Base-by-base conservation (phyloP, 1,139 yeast genomes). In the Wickerhamomyces sp. region DNA sequence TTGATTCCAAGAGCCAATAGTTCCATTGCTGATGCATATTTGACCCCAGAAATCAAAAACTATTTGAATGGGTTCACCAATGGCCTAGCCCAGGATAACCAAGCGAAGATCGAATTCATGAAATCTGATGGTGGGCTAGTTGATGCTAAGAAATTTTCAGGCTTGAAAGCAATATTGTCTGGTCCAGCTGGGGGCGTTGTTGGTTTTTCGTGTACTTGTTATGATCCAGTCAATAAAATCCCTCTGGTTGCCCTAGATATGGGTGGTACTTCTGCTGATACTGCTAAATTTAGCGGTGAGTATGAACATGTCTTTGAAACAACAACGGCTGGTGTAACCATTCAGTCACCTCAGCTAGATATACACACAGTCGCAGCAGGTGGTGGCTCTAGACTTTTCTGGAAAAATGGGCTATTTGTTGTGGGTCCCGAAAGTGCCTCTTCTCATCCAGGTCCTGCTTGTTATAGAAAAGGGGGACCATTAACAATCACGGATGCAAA, bases 1-100 rank as follows among this genome's bases (percentile, higher is more conserved):
- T 71, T 76, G 31, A 77, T 84, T 21, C 74, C 84, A 27, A 67
- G 94, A 43, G 85, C 88, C 1, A 81, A 81, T 48, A 81, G 89
- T 14, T 72, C 87, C 4, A 76, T 79, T 16, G 88, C 86, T 1
- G 92, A 85, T 61, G 87, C 92, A 1, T 84, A 84, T 55, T 61
- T 85, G 43, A 81, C 90, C 3, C 94, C 94, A 2, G 83, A 79
- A 36, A 79, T 84, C 36, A 68, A 74, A 43, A 68, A 74, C 26
- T 84, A 84, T 55, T 65, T 84, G 32, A 59, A 68, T 26, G 74
- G 79, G 16, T 81, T 85, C 52, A 74, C 79, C 36, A 56, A 68
- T 4, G 92, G 92, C 2, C 68, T 84, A 48, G 63, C 63, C 33
- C 78, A 78, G 2, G 58, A 51, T 14, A 35, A 45, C 6, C 39